Evolutionary conservation across 2,329 filamentous ascomycete species (phyloP).

Genomic region (Alternaria ventricosa): DNA sequence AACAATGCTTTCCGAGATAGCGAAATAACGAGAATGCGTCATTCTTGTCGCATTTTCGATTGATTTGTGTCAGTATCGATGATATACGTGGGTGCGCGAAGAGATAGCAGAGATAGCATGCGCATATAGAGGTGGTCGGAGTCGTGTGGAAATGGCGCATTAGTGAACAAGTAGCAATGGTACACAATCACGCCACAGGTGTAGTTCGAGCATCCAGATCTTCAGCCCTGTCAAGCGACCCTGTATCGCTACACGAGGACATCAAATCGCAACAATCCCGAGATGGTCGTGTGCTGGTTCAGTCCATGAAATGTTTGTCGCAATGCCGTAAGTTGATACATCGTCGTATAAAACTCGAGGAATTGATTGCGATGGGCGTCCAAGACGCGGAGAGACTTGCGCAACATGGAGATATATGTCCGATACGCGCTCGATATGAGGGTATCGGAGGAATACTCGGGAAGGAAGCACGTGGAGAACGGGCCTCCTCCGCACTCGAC

Average conservation of each 20-base stretch:
- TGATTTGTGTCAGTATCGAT: constrained; percentile 1
- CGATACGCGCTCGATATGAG: neutral
- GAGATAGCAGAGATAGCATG: constrained; percentile 2
- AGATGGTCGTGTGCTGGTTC: neutral
- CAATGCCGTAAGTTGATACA: neutral
- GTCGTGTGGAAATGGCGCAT: neutral
- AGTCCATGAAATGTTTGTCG: neutral
- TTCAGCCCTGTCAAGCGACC: neutral
- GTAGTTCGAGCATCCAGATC: neutral
- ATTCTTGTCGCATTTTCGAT: neutral
- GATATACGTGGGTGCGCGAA: neutral
- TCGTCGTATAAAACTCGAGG: neutral
- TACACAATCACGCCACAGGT: neutral
- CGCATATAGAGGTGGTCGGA: neutral
- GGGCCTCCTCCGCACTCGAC: neutral
- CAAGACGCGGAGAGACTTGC: neutral
- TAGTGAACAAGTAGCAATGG: neutral
- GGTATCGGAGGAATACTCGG: neutral
- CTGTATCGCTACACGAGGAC: neutral
- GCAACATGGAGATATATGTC: neutral
- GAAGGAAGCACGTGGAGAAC: neutral
- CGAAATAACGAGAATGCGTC: constrained; percentile 1
- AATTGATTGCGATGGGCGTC: neutral
- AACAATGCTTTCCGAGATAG: constrained; percentile 6
- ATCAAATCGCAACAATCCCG: neutral